Base-by-base conservation (phyloP, 2,329 filamentous ascomycete species). In the Hymenoscyphus salicellus region DNA sequence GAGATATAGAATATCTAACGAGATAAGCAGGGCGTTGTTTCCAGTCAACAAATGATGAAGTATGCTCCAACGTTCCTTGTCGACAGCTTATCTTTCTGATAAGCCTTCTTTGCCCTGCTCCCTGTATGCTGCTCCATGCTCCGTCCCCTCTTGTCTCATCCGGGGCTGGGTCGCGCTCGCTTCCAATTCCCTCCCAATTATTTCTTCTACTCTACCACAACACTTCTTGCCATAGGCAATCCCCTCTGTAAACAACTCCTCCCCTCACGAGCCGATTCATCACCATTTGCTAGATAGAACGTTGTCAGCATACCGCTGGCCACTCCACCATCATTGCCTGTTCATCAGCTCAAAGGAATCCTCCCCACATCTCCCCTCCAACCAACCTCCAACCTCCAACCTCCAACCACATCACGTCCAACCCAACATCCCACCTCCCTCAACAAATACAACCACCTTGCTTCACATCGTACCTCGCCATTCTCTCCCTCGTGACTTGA, bases 81-180 rank as follows among this genome's bases (percentile, higher is more conserved):
- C 46, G 10, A 26, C 46, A 11, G 46, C 46, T 52, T 52, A 52
- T 52, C 46, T 52, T 23, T 28, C 46, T 52, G 46, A 52, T 52
- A 52, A 52, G 46, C 46, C 46, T 52, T 52, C 46, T 52, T 52
- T 52, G 46, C 46, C 20, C n/a, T 14, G 41, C 46, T 26, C 46
- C 46, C 17, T 43, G 41, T 10, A 20, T 23, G 20, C 28, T 30
- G 20, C 46, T 23, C 23, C 46, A 16, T 23, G 6, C 43, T 23
- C 46, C n/a, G n/a, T n/a, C n/a, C n/a, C n/a, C 23, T 46, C 41
- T 46, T 46, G 41, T 46, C 41, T 46, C 46, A 52, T 52, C 46
- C 46, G 46, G 46, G 46, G 46, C 26, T 52, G 46, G 20, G 26
- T 52, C 20, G 46, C 46, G n/a, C 46, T 52, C 46, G 20, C 46